These are phyloP conservation scores for Stachybotrys elegans DNA, from an alignment of 2,329 filamentous ascomycete genomes.

Conservation along the genomic window DNA sequence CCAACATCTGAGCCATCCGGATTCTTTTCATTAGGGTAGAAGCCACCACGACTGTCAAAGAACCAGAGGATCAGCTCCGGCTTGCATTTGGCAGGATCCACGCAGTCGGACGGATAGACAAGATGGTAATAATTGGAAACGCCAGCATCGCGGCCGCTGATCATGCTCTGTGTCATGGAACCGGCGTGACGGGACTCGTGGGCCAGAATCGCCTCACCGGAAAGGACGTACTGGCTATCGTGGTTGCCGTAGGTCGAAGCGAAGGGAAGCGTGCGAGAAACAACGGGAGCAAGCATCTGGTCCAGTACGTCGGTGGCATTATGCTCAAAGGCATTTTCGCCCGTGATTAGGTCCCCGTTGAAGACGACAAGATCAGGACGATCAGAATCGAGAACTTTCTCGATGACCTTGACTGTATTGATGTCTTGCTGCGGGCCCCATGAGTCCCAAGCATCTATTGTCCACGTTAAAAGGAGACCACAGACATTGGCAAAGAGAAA, in stretches of 20 bases:
- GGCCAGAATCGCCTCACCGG: conserved; percentile 36
- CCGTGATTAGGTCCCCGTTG: conserved; percentile 66
- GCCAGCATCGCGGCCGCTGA: conserved; percentile 27
- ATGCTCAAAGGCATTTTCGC: conserved; percentile 52
- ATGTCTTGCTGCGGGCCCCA: conserved; percentile 34
- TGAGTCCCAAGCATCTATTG: conserved; percentile 18
- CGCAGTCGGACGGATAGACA: conserved; percentile 33
- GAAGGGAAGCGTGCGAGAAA: conserved; percentile 52
- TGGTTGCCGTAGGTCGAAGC: conserved; percentile 70
- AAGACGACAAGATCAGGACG: conserved; percentile 55
- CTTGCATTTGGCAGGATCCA: conserved; percentile 19
- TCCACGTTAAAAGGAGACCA: background rate
- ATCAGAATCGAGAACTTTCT: conserved; percentile 25
- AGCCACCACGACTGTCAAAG: conserved; percentile 61
- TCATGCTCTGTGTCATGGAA: conserved; percentile 35
- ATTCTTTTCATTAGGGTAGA: conserved; percentile 34
- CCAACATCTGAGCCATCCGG: conserved; percentile 1
- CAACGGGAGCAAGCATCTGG: conserved; percentile 52
- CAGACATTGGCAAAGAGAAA: background rate
- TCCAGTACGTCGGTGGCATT: conserved; percentile 56
- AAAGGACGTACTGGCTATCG: conserved; percentile 56
- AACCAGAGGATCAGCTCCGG: conserved; percentile 60
- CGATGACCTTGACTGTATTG: conserved; percentile 28
- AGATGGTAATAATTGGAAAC: conserved; percentile 44
- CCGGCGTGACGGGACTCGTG: conserved; percentile 34